Base-by-base conservation (phyloP, 1,139 yeast species). In the Blastobotrys raffinosifermentans region DNA sequence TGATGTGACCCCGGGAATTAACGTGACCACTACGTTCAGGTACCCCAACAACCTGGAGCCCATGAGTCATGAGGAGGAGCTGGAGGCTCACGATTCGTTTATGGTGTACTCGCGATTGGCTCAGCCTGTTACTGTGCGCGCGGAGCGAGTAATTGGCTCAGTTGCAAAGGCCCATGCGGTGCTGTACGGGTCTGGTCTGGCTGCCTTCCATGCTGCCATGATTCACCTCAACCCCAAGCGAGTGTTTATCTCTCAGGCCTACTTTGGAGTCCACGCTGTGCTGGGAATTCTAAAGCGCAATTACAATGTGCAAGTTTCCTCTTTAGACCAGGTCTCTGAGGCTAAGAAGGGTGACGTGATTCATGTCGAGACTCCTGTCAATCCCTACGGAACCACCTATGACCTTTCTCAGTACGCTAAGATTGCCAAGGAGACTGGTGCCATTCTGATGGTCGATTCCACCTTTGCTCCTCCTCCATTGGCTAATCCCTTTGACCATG, bases 391-490 rank as follows among this genome's bases (percentile, higher is more conserved):
- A 1, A 64, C 71, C 5, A 74, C 80, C n/a, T 64, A 67, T 37
- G 85, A 82, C 53, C 74, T 87, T 39, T 62, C 65, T 16, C 61
- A 71, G 37, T 81, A 70, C 54, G 86, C 89, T 2, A 64, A 73
- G 2, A 64, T 68, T 38, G 91, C 94, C 0, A 94, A 86, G 54
- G 63, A 67, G 0, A 69, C 71, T 40, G 86, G 87, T 2, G 94
- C 94, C 0, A 56, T 67, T 17, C 60, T 89, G 18, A 55, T 78
- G 18, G 80, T 87, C 6, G 97, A 89, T 58, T 75, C 96, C 1
- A 89, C 96, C 0, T 80, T 89, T 58, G 96, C 95, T 2, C 96
- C 96, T 17, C 94, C 94, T 11, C 96, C 96, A 5, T 64, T 87
- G 39, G 87, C 78, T 54, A 73, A 82, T 48, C 91, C 94, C 4